Evolutionary conservation across 2,329 filamentous ascomycete species (phyloP), one percentile per base, ranked within the genome.

Genomic region (Pochonia chlamydosporia): DNA sequence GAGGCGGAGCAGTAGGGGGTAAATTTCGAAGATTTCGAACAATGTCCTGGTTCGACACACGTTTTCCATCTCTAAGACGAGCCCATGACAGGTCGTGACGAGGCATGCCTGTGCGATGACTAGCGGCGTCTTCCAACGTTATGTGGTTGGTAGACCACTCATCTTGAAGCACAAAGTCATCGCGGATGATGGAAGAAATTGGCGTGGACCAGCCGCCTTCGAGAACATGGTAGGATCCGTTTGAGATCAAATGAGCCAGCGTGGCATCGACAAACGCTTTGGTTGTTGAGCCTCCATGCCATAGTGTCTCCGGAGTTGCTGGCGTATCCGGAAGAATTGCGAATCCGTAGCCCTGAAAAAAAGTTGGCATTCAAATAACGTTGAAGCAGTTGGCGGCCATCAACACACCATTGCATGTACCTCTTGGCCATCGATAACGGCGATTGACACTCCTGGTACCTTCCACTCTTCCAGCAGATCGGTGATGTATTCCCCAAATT

Each of bases 221-320:
- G 10, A 56, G 42, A 4, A 39, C 43, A 2, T 52, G 47, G 42
- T 56, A 49, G 23, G 45, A 23, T 8, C 72, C 64, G n/a, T 68
- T 67, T 5, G 79, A 63, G 7, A 81, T 68, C 3, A 78, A 56
- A 1, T 73, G 68, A 1, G 81, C 58, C 3, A 83, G 58, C 0
- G 66, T 64, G 1, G 76, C 76, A 1, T 73, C 70, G 0, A 71
- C 74, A 40, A 78, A 70, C 3, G 76, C 73, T 56, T 83, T 83
- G 18, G 76, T 79, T 1, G 71, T 79, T n/a, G n/a, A n/a, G n/a
- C n/a, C n/a, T n/a, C n/a, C n/a, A n/a, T n/a, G n/a, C n/a, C n/a
- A n/a, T 36, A 82, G 64, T 0, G 77, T 81, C 25, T 73, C 63
- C 49, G 44, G 65, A 56, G 54, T 69, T 50, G 51, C 72, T 60